Evolutionary conservation across 257 asterid genomes (phyloP).

Genomic region (Verbascum thapsus): DNA sequence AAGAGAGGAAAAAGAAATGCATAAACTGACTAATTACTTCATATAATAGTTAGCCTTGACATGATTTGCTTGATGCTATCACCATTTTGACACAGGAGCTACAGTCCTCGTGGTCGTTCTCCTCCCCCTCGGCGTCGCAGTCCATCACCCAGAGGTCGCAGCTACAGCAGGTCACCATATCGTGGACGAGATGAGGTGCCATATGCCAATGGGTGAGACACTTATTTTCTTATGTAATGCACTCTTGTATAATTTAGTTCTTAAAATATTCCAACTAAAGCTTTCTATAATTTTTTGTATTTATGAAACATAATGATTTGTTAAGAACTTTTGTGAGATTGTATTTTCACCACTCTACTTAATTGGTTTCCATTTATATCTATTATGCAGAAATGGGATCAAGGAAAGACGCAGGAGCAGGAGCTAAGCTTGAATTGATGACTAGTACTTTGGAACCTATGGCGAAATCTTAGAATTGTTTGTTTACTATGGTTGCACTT

Average conservation of each 20-base stretch:
- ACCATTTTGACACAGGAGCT: slow-evolving; percentile 56
- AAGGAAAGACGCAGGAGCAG: slow-evolving; percentile 93
- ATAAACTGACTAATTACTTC: not conserved
- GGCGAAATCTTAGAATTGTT: slow-evolving; percentile 48
- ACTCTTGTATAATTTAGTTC: not conserved
- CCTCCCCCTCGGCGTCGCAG: slow-evolving; percentile 90
- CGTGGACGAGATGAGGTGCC: slow-evolving; percentile 80
- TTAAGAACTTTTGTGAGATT: slow-evolving; percentile 4
- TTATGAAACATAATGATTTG: not conserved
- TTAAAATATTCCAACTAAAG: not conserved
- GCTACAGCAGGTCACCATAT: slow-evolving; percentile 79
- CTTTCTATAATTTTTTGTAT: not conserved
- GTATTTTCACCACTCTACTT: not conserved
- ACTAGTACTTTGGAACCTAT: slow-evolving; percentile 27
- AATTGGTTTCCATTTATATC: not conserved
- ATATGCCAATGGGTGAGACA: slow-evolving; percentile 69
- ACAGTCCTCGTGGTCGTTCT: slow-evolving; percentile 80
- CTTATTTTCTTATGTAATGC: not conserved
- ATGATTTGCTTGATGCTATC: slow-evolving; percentile 16
- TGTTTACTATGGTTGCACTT: slow-evolving; percentile 67
- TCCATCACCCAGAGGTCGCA: slow-evolving; percentile 77
- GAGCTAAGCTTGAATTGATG: slow-evolving; percentile 50
- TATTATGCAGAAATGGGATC: slow-evolving; percentile 67
- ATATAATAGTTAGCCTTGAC: not conserved
- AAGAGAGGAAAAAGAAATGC: not conserved